Conservation (phyloP, 2,329 filamentous ascomycete genomes). For the Rasamsonia emersonii region DNA sequence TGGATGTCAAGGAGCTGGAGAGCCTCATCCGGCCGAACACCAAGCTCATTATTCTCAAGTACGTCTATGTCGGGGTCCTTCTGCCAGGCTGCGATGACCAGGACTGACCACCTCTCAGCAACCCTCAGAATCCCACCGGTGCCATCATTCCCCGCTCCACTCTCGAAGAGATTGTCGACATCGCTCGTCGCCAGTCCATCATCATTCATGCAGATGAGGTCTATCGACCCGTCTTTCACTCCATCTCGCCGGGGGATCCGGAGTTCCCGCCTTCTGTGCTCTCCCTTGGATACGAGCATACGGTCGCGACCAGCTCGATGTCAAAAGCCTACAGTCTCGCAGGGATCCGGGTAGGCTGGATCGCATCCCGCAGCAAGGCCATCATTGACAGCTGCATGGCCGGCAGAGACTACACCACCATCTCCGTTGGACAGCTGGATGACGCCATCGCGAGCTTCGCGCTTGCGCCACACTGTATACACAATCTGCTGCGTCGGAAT, state of each 20-base stretch:
- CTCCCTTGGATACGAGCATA: slow-evolving; percentile 61
- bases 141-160: slow-evolving; percentile 55
- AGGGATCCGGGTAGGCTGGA: slow-evolving; percentile 75
- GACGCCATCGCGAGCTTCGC: slow-evolving; percentile 71
- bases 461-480: slow-evolving; percentile 56
- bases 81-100: background rate
- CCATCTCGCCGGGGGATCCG: slow-evolving; percentile 44
- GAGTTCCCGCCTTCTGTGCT: slow-evolving; percentile 60
- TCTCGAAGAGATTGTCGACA: slow-evolving; percentile 52
- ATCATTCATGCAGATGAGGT: slow-evolving; percentile 71
- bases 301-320: slow-evolving; percentile 68
- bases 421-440: slow-evolving; percentile 75
- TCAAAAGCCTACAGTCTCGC: slow-evolving; percentile 80
- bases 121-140: slow-evolving; percentile 77
- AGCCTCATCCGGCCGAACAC: slow-evolving; percentile 46
- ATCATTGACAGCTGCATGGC: slow-evolving; percentile 57
- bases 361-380: slow-evolving; percentile 55
- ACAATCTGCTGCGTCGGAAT: slow-evolving; percentile 55
- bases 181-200: slow-evolving; percentile 56
- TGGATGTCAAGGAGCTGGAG: slow-evolving; percentile 59
- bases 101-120: slow-evolving; percentile 38
- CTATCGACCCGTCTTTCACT: slow-evolving; percentile 75
- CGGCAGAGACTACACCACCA: slow-evolving; percentile 75
- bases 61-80: background rate
- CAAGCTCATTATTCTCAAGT: slow-evolving; percentile 56